Conservation (phyloP, 192 early-diverging fungal genomes). For the Coemansia sp. region DNA sequence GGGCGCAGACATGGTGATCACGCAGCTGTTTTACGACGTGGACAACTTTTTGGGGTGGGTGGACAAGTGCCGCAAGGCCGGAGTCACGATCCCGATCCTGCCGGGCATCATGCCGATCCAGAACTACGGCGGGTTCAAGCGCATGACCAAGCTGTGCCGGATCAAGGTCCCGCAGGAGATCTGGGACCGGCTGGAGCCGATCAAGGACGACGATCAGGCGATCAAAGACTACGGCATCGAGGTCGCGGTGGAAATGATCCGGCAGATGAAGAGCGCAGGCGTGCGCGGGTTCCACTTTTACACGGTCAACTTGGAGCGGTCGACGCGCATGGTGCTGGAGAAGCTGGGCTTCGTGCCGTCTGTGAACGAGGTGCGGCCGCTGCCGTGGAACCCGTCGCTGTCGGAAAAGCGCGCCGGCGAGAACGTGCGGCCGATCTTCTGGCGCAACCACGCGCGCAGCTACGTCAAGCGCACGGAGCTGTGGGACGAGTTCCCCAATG, state of each 20-base stretch:
- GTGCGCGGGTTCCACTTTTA: conserved; percentile 92
- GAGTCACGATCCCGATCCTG: conserved; percentile 80
- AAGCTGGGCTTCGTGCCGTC: conserved; percentile 73
- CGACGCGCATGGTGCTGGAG: conserved; percentile 85
- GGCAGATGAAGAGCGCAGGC: conserved; percentile 66
- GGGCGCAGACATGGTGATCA: conserved; percentile 90
- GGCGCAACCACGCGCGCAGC: conserved; percentile 90
- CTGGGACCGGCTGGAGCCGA: conserved; percentile 81
- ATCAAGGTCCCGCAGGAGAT: conserved; percentile 85
- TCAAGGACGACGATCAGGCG: conserved; percentile 98
- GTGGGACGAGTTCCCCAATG: conserved; percentile 99
- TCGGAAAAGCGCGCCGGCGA: conserved; percentile 87
- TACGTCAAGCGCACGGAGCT: conserved; percentile 88
- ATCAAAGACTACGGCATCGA: conserved; percentile 91
- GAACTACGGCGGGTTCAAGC: conserved; percentile 87
- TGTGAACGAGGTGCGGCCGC: conserved; percentile 61
- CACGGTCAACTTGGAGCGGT: conserved; percentile 90
- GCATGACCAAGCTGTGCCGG: conserved; percentile 85
- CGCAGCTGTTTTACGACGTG: conserved; percentile 94
- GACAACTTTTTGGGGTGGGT: conserved; percentile 84
- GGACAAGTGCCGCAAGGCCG: conserved; percentile 67
- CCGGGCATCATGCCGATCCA: conserved; percentile 98
- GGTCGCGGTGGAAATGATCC: conserved; percentile 83
- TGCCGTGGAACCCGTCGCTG: conserved; percentile 71
- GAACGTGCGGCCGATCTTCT: conserved; percentile 97